Evolutionary conservation across 176 grass and related monocot genomes (phyloP).

Genomic region (Rhipidocladum racemiflorum): DNA sequence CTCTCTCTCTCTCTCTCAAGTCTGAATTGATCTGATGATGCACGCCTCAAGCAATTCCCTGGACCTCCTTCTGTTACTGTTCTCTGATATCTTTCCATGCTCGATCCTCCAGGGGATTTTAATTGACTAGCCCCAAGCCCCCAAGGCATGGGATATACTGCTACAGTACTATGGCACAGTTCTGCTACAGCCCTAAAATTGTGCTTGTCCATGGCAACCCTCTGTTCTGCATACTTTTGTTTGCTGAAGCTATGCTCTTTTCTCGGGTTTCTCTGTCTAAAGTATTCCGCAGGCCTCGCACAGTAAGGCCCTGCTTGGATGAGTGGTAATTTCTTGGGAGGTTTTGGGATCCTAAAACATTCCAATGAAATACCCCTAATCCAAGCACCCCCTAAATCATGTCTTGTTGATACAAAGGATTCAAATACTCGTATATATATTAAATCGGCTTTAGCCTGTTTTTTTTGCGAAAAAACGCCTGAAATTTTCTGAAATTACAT

Average conservation of each 20-base stretch:
- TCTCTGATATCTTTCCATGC: slow-evolving; percentile 36
- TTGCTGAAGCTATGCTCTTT: neutral
- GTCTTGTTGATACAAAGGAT: no score
- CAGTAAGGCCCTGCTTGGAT: no score
- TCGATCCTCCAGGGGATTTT: neutral
- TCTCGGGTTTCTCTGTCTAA: no score
- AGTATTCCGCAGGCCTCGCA: no score
- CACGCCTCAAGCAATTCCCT: slow-evolving; percentile 67
- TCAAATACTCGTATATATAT: no score
- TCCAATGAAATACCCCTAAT: no score
- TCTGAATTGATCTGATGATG: neutral
- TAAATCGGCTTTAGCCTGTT: no score
- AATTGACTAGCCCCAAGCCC: neutral
- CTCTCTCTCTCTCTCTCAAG: neutral
- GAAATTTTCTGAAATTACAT: no score
- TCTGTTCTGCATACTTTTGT: neutral
- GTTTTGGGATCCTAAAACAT: no score
- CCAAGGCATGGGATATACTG: neutral
- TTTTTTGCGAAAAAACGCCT: no score
- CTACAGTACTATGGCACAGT: neutral
- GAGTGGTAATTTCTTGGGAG: no score
- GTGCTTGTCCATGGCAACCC: neutral
- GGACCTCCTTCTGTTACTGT: slow-evolving; percentile 19
- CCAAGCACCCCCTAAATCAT: no score
- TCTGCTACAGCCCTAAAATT: neutral